Evolutionary conservation across 345 rosid species (phyloP).

Genomic region (Lenwebbia sp.): DNA sequence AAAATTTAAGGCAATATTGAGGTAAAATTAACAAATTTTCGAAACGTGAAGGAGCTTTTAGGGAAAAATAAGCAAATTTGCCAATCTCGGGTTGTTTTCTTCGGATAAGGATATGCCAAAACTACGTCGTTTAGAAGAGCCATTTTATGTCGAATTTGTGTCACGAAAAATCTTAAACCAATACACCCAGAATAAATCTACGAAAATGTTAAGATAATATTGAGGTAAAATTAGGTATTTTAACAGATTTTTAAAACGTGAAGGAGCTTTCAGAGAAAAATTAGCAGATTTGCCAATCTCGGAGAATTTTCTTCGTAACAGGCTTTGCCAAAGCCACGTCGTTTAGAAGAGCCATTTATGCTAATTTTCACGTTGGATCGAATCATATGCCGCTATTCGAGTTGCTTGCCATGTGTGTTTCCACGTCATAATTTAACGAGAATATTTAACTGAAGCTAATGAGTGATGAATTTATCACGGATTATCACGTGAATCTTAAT

Average conservation of each 20-base stretch:
- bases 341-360: background rate
- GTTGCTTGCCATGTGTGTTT: accelerated
- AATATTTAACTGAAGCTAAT: background rate
- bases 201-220: no score
- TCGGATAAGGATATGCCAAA: accelerated
- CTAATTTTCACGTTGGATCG: accelerated
- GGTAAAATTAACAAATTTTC: no score
- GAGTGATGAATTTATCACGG: no score
- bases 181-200: accelerated
- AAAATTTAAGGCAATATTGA: no score
- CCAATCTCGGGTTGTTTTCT: accelerated
- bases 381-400: accelerated
- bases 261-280: background rate
- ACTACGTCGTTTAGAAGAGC: accelerated
- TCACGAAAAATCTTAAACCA: no score
- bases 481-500: background rate
- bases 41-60: no score
- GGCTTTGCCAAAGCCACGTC: no score
- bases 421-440: accelerated
- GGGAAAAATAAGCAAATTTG: accelerated
- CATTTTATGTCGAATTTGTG: no score
- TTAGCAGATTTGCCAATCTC: background rate
- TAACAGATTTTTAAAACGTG: no score
- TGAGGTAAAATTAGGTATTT: background rate
- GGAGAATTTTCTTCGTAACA: no score